These are phyloP conservation scores for Antitrichia curtipendula DNA, from an alignment of 225 moss, liverwort and hornwort species.

Conservation along the genomic window DNA sequence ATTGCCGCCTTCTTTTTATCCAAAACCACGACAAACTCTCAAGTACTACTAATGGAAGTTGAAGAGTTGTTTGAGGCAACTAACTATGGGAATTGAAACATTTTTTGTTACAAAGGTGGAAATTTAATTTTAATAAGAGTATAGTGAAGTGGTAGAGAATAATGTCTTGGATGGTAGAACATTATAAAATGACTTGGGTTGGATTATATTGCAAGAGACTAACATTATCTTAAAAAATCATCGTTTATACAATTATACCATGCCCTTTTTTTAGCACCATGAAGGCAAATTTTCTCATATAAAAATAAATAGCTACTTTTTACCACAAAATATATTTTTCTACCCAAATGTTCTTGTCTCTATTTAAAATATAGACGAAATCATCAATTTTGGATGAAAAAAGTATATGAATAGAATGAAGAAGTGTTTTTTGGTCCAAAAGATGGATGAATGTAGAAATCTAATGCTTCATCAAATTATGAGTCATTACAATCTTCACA, in stretches of 20 bases:
- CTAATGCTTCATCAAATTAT: not conserved
- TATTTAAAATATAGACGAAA: not conserved
- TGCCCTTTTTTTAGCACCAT: fast-evolving
- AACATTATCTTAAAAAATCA: not conserved
- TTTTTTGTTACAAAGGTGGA: not conserved
- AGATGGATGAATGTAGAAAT: no score
- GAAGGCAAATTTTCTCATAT: fast-evolving
- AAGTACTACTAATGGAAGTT: not conserved
- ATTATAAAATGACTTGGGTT: not conserved
- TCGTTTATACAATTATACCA: not conserved
- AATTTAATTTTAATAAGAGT: not conserved
- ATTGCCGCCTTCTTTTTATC: not conserved
- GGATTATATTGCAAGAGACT: not conserved
- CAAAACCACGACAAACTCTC: not conserved
- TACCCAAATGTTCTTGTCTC: fast-evolving
- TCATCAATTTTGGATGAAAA: not conserved
- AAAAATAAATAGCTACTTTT: not conserved
- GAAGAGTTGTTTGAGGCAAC: not conserved
- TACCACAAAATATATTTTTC: fast-evolving
- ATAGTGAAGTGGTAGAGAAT: not conserved
- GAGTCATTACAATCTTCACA: fast-evolving
- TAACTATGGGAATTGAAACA: not conserved
- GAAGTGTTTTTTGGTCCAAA: not conserved
- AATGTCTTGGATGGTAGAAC: fast-evolving
- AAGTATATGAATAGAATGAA: not conserved